Conservation (phyloP, 768 basidiomycete species). For the Boletus tylopilopsis region DNA sequence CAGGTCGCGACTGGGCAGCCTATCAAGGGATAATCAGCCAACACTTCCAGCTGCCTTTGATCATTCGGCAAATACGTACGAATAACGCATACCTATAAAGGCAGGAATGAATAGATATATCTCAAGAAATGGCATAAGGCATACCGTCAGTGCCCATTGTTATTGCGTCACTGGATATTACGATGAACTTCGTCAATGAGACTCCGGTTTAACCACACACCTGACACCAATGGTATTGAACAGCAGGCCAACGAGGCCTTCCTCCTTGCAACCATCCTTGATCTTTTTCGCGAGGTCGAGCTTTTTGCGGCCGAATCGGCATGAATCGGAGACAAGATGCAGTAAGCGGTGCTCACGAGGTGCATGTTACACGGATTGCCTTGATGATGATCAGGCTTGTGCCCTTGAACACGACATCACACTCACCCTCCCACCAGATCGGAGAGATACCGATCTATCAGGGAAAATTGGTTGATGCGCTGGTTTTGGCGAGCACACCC, state of each 20-base stretch:
- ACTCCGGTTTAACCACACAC: constrained; percentile 33
- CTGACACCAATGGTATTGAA: constrained; percentile 87
- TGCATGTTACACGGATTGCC: constrained; percentile 88
- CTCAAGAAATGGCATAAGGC: constrained; percentile 12
- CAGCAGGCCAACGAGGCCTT: constrained; percentile 75
- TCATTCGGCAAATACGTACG: constrained; percentile 43
- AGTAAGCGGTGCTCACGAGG: constrained; percentile 45
- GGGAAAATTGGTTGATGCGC: constrained; percentile 6
- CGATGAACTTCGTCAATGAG: neutral
- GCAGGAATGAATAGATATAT: neutral
- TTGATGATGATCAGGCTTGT: constrained; percentile 23
- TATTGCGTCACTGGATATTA: constrained; percentile 63
- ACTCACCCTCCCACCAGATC: constrained; percentile 86
- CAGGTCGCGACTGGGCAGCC: constrained; percentile 81
- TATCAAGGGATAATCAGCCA: constrained; percentile 25
- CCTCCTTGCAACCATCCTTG: constrained; percentile 79
- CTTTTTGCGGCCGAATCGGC: constrained; percentile 34
- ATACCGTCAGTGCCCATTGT: constrained; percentile 87
- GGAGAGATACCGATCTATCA: constrained; percentile 80
- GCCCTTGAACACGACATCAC: neutral
- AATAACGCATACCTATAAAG: constrained; percentile 76
- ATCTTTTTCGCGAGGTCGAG: constrained; percentile 76
- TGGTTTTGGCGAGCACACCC: neutral
- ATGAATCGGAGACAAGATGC: neutral
- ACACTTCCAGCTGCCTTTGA: neutral